These are phyloP conservation scores for Populus ilicifolia DNA, from an alignment of 345 rosid species.

Conservation along the genomic window DNA sequence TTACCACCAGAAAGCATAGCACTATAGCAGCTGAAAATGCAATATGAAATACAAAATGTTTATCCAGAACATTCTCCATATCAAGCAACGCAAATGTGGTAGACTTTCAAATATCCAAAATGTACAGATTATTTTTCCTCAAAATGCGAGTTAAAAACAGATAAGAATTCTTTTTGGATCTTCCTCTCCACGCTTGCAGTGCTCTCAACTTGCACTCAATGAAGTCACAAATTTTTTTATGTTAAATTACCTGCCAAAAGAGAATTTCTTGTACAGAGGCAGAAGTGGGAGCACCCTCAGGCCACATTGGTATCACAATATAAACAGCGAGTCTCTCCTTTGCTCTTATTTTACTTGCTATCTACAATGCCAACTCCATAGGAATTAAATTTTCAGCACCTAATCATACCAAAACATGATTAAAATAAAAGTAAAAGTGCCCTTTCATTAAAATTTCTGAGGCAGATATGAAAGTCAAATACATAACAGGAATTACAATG, in stretches of 20 bases:
- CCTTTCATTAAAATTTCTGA: neutral
- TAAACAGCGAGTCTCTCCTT: slow-evolving; percentile 76
- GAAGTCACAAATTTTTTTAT: neutral
- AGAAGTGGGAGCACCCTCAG: slow-evolving; percentile 76
- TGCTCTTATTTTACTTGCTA: slow-evolving; percentile 65
- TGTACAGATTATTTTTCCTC: too few relatives aligned
- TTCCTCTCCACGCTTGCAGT: neutral
- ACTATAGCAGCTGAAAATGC: neutral
- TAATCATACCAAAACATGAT: slow-evolving; percentile 18
- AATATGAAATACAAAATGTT: neutral
- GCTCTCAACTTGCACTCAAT: neutral
- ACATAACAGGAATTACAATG: neutral
- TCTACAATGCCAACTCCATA: slow-evolving; percentile 82
- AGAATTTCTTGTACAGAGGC: slow-evolving; percentile 74
- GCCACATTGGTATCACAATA: slow-evolving; percentile 85
- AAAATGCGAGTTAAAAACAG: too few relatives aligned
- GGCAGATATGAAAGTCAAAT: neutral
- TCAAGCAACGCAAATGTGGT: neutral
- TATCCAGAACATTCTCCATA: neutral
- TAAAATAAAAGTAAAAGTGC: neutral
- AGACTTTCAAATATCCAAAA: neutral
- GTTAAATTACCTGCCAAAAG: slow-evolving; percentile 76
- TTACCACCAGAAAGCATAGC: neutral
- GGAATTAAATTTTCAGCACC: slow-evolving; percentile 91
- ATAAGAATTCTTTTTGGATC: neutral